Percentiles rank a stretch among this genome's conserved stretches.
These are phyloP conservation scores for Alternaria panax DNA, from an alignment of 2,329 filamentous ascomycete species.

Conservation along the genomic window DNA sequence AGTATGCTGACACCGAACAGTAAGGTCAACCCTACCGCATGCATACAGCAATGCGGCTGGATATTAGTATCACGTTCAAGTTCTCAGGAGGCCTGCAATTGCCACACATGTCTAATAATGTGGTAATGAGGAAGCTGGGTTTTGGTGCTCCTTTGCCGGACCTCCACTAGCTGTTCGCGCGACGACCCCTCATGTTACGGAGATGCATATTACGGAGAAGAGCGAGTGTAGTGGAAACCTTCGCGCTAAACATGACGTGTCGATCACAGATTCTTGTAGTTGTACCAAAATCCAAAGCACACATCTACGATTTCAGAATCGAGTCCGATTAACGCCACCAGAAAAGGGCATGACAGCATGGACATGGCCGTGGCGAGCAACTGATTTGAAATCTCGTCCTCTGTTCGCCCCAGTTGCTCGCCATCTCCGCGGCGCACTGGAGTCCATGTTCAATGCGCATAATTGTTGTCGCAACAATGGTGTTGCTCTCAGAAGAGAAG, in stretches of 20 bases:
- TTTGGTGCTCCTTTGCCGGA: neutral
- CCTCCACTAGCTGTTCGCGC: neutral
- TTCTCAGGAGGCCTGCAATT: neutral
- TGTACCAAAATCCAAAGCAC: constrained; percentile 1
- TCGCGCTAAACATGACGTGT: neutral
- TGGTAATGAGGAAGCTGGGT: neutral
- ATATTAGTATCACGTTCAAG: neutral
- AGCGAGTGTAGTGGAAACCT: neutral
- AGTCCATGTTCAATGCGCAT: constrained; percentile 6
- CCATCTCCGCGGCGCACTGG: neutral
- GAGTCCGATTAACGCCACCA: neutral
- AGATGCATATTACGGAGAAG: constrained; percentile 9
- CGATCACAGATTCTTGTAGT: neutral
- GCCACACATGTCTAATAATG: neutral
- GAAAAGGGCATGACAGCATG: constrained; percentile 3
- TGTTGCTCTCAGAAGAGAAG: constrained; percentile 1
- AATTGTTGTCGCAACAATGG: constrained; percentile 9
- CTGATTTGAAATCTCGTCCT: neutral
- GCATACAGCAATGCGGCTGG: neutral
- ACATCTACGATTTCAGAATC: neutral
- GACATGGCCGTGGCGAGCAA: constrained; percentile 1
- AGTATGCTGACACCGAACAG: neutral
- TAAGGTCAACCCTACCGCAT: neutral
- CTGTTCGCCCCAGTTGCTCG: neutral
- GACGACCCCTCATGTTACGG: constrained; percentile 2